Base-by-base conservation (phyloP, 768 basidiomycete species). In the Cystobasidium tubakii region DNA sequence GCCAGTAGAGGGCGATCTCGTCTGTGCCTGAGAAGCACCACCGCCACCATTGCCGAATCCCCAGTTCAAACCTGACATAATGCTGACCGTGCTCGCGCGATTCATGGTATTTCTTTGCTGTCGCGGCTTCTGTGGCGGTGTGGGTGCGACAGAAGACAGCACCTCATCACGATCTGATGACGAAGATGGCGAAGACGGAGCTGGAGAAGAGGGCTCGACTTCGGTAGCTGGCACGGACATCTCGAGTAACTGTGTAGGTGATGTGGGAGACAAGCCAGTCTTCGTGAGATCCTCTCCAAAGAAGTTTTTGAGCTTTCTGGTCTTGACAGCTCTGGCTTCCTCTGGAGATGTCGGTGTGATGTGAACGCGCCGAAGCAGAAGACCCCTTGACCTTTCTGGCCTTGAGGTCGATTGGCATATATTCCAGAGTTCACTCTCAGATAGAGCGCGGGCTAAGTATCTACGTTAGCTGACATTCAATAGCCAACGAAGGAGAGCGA, bases 11-110 rank as follows among this genome's bases (percentile, higher is more conserved):
- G 82, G 82, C n/a, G 80, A 80, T 31, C 75, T 50, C 19, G 44
- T 54, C n/a, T 73, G 75, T 23, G 43, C 46, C 25, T 54, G 33
- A 73, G 44, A 54, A 1, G 25, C 53, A n/a, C n/a, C 75, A 13
- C 9, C 62, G 0, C 36, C 15, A 7, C 19, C 53, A 15, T 15
- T 60, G 12, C 44, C 33, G 9, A 44, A 36, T 62, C 62, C 63
- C 70, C 62, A 73, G 44, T 95, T 94, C 10, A 99, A 86, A 0
- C 92, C 92, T 66, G 90, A 93, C 80, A 99, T 88, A 75, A 99
- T 87, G 81, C 92, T 95, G 80, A 97, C 87, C 0, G 92, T 90
- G 79, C 92, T 95, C 0, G 96, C 96, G 25, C 96, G 89, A 77
- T 96, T 94, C 77, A 88, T 86, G 75, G 86, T 87, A 79, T 86